These are phyloP conservation scores for Mallotus repandus DNA, from an alignment of 441 rosid species.

Conservation along the genomic window DNA sequence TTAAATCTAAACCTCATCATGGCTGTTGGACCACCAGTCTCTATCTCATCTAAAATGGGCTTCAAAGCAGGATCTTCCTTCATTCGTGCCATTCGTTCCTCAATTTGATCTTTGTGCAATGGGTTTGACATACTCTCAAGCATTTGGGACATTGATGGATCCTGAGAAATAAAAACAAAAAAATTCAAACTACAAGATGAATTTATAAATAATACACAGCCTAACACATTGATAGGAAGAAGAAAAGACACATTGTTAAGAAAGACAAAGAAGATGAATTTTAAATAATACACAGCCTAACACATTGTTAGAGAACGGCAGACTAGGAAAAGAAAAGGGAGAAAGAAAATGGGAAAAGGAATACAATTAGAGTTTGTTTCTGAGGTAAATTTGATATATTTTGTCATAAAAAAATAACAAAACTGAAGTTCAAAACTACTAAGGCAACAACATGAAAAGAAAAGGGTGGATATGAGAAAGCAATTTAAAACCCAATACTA, in stretches of 20 bases:
- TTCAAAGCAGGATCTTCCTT: conserved; percentile 89
- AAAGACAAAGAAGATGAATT: no score
- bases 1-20: conserved; percentile 74
- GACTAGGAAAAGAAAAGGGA: no score
- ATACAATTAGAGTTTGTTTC: neutral
- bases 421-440: neutral
- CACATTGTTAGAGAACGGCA: neutral
- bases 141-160: conserved; percentile 93
- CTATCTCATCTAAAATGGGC: conserved; percentile 86
- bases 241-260: no score
- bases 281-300: no score
- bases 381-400: neutral
- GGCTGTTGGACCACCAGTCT: conserved; percentile 86
- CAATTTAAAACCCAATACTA: neutral
- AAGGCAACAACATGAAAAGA: no score
- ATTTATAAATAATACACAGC: conserved; percentile 1
- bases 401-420: neutral
- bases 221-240: no score
- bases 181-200: conserved; percentile 17
- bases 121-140: conserved; percentile 77
- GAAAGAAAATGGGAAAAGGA: no score
- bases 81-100: conserved; percentile 77
- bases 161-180: conserved; percentile 41
- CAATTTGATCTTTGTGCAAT: conserved; percentile 65
- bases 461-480: no score